phyloP scores from a whole-genome alignment of 805 yeast genomes.

The Wickerhamomyces alni region DNA sequence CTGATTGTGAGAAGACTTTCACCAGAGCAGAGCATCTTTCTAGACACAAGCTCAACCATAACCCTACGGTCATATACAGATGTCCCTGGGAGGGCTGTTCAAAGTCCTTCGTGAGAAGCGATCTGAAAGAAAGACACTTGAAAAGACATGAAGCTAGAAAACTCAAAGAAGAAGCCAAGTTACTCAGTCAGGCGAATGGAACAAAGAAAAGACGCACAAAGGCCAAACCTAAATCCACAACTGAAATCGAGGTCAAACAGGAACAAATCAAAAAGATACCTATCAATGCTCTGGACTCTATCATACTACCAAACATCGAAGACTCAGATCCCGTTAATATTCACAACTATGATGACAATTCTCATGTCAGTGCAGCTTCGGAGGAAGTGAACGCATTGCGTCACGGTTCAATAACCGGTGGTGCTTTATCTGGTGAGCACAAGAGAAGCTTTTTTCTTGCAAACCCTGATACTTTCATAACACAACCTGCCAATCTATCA shows the following conservation, averaged over 20 bases:
- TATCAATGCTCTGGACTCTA: conserved; percentile 22
- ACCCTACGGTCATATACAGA: conserved; percentile 45
- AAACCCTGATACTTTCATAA: conserved; percentile 3
- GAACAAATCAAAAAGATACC: conserved; percentile 8
- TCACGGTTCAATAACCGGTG: conserved; percentile 6
- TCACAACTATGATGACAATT: conserved; percentile 17
- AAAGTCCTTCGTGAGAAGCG: conserved; percentile 59
- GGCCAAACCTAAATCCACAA: not conserved
- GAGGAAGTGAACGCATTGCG: conserved; percentile 22
- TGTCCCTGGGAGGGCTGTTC: conserved; percentile 46
- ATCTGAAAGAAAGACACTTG: conserved; percentile 42
- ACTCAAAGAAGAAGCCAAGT: conserved; percentile 22
- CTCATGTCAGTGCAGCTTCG: conserved; percentile 23
- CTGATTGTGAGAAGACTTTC: conserved; percentile 50
- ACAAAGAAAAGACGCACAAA: conserved; percentile 10
- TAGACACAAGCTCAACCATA: conserved; percentile 58
- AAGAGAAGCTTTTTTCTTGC: not conserved
- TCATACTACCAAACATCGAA: conserved; percentile 21
- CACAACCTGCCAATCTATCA: not conserved
- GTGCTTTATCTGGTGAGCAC: not conserved
- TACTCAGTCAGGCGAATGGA: conserved; percentile 8
- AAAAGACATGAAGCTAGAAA: conserved; percentile 34
- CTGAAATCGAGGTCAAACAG: not conserved
- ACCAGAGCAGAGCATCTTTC: conserved; percentile 59
- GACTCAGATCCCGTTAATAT: conserved; percentile 17